These are phyloP conservation scores for Scytalidium lignicola DNA, from an alignment of 2,329 filamentous ascomycete genomes.

Conservation along the genomic window DNA sequence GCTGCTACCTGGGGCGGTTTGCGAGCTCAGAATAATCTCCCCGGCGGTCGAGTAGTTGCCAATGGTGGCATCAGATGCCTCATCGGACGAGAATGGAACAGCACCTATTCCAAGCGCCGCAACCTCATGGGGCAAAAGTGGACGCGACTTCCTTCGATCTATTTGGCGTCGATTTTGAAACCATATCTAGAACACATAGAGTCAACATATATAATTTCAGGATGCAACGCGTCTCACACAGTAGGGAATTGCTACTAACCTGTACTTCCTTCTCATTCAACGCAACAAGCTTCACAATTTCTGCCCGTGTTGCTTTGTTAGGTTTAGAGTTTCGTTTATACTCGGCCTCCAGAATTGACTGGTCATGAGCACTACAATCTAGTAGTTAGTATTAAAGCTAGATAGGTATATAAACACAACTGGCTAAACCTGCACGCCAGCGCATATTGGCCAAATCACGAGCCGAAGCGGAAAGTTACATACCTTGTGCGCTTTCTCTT, in stretches of 20 bases:
- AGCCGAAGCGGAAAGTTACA: constrained; percentile 23
- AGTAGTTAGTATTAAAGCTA: neutral
- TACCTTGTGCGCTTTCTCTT: constrained; percentile 62
- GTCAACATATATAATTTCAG: constrained; percentile 1
- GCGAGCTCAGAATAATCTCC: constrained; percentile 10
- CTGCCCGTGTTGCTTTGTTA: constrained; percentile 80
- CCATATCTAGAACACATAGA: constrained; percentile 66
- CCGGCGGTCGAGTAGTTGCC: constrained; percentile 17
- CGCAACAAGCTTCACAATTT: constrained; percentile 74
- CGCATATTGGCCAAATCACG: neutral
- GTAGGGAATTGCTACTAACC: constrained; percentile 49
- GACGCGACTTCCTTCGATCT: constrained; percentile 81
- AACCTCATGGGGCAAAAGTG: constrained; percentile 73
- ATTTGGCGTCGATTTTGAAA: constrained; percentile 95
- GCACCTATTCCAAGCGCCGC: constrained; percentile 51
- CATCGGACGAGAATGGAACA: constrained; percentile 26
- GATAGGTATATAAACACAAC: neutral
- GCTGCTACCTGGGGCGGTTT: constrained; percentile 7
- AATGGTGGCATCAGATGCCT: constrained; percentile 13
- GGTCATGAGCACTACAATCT: constrained; percentile 69
- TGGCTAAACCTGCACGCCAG: neutral
- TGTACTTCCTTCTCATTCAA: constrained; percentile 95
- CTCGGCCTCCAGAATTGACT: constrained; percentile 79
- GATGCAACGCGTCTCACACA: constrained; percentile 10
- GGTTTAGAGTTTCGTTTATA: constrained; percentile 84